Evolutionary conservation across 768 basidiomycete species (phyloP).

Genomic region (Rhodosporidiobolus odoratus): DNA sequence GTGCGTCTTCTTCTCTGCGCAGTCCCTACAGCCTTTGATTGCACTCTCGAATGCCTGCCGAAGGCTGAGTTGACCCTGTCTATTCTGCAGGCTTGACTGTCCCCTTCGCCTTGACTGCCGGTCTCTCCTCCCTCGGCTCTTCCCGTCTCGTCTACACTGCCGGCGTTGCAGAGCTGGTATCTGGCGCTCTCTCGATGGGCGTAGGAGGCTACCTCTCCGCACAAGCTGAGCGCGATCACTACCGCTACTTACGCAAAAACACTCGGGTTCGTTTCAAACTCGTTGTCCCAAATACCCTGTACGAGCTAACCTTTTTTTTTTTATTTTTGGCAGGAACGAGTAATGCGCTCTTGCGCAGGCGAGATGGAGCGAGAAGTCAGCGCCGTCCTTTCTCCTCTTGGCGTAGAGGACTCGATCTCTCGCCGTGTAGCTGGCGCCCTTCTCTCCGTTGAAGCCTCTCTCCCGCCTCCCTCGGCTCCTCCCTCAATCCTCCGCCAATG

Average conservation of each 20-base stretch:
- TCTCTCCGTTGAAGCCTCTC: constrained; percentile 49
- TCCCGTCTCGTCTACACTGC: constrained; percentile 88
- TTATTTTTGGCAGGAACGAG: constrained; percentile 56
- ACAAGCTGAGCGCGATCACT: constrained; percentile 93
- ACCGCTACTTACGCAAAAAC: constrained; percentile 64
- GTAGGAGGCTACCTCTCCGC: constrained; percentile 96
- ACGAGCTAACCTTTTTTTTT: too few relatives aligned
- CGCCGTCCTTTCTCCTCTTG: constrained; percentile 78
- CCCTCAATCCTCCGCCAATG: constrained; percentile 35
- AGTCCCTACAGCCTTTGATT: neutral
- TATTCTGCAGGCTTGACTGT: constrained; percentile 55
- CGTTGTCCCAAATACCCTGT: constrained; percentile 22
- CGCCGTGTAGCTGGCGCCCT: constrained; percentile 71
- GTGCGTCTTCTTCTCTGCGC: neutral
- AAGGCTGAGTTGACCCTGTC: neutral
- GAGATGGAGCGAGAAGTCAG: constrained; percentile 95
- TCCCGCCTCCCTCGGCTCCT: constrained; percentile 30
- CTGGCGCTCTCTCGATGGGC: constrained; percentile 96
- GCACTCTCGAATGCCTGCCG: neutral
- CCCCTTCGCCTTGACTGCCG: constrained; percentile 84
- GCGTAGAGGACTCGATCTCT: constrained; percentile 77
- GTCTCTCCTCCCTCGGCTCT: constrained; percentile 79
- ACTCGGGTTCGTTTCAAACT: constrained; percentile 48
- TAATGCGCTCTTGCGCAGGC: constrained; percentile 80
- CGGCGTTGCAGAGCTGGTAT: constrained; percentile 90